A percentile compares a stretch with the other conserved stretches of the same genome.
These are phyloP conservation scores for Glomus cerebriforme DNA, from an alignment of 192 early-diverging fungal species.

Conservation along the genomic window DNA sequence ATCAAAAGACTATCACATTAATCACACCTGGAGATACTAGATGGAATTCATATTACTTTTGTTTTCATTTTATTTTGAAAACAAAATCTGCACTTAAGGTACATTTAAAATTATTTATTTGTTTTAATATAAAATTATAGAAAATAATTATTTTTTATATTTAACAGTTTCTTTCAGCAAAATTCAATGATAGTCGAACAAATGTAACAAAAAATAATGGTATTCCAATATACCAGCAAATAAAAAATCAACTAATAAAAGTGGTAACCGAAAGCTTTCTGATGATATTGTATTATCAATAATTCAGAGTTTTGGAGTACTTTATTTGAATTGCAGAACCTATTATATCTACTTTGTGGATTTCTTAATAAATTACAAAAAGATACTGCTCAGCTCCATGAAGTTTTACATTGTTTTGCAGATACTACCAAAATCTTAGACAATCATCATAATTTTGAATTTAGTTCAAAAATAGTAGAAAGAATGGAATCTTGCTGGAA, in stretches of 20 bases:
- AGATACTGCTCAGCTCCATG: not conserved
- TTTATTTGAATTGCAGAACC: not conserved
- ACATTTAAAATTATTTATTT: not conserved
- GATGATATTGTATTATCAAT: constrained; percentile 13
- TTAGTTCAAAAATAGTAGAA: not conserved
- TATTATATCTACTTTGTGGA: not conserved
- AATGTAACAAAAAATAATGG: not conserved
- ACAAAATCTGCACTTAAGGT: too few species aligned
- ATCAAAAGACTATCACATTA: too few species aligned
- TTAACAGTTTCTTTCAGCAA: not conserved
- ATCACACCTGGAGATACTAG: too few species aligned
- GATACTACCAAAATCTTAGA: not conserved
- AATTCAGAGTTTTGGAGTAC: not conserved
- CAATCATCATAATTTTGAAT: not conserved
- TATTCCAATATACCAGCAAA: not conserved
- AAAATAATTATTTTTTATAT: not conserved
- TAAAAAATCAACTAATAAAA: not conserved
- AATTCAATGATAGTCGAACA: not conserved
- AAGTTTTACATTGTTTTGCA: constrained; percentile 8
- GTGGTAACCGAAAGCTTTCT: not conserved
- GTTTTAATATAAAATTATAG: not conserved
- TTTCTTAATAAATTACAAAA: constrained; percentile 16
- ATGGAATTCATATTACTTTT: too few species aligned
- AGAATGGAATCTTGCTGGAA: not conserved
- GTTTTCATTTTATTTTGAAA: too few species aligned